Evolutionary conservation across 139 green algal genomes (phyloP).

Genomic region (Chlorella sp.): DNA sequence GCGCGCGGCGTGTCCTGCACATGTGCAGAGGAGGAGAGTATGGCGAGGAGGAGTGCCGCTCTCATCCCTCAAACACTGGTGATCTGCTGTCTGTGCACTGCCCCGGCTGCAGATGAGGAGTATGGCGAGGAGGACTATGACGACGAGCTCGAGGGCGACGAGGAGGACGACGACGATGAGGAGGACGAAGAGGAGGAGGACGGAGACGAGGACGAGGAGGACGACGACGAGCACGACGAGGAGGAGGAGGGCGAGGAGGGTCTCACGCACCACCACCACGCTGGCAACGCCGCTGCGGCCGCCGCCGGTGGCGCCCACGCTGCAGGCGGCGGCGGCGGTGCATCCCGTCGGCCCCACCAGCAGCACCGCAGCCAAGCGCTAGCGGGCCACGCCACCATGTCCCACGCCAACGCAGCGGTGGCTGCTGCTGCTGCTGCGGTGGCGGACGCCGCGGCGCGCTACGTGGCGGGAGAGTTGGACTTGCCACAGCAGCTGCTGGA

Average conservation of each 20-base stretch:
- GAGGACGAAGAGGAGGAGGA: conserved; percentile 2
- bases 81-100: no score
- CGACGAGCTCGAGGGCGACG: background rate
- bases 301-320: conserved; percentile 2
- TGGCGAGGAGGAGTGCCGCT: no score
- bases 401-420: background rate
- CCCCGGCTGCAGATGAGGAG: background rate
- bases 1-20: no score
- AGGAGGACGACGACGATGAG: background rate
- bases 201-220: background rate
- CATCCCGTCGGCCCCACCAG: no score
- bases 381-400: no score
- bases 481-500: conserved; percentile 13
- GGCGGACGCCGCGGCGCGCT: no score
- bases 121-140: conserved; percentile 5
- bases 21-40: no score
- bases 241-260: background rate
- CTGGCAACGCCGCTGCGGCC: background rate
- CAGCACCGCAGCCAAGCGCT: no score
- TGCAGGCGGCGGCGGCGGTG: no score
- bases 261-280: background rate
- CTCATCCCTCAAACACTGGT: no score
- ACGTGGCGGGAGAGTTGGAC: no score
- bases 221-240: no score
- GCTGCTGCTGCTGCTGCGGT: background rate